Conservation (phyloP, 306 rosid genomes). For the Acmispon strigosus region DNA sequence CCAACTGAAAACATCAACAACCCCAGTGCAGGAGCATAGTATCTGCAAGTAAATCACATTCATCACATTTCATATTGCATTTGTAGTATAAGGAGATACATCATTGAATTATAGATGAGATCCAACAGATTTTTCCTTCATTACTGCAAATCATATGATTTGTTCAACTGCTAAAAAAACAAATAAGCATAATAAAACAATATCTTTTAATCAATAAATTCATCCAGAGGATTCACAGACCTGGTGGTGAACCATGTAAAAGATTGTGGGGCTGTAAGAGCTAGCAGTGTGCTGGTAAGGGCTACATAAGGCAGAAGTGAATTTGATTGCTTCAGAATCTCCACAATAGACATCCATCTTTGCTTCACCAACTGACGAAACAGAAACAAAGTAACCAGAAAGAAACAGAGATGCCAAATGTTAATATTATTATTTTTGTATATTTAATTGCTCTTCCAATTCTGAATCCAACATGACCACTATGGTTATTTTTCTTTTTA, state of each 20-base stretch:
- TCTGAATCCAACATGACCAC: too few relatives aligned
- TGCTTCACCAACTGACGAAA: conserved; percentile 35
- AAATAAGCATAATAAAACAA: not conserved
- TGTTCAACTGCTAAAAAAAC: too few relatives aligned
- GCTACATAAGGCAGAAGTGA: conserved; percentile 83
- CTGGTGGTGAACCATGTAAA: conserved; percentile 95
- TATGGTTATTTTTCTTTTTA: too few relatives aligned
- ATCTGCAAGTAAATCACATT: conserved; percentile 46
- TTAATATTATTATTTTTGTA: too few relatives aligned
- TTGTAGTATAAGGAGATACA: too few relatives aligned
- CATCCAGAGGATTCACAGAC: conserved; percentile 36
- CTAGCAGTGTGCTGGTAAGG: conserved; percentile 67
- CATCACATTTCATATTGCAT: too few relatives aligned
- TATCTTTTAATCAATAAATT: conserved; percentile 8
- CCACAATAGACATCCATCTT: conserved; percentile 32
- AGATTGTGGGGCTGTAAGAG: conserved; percentile 71
- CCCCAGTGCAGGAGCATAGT: conserved; percentile 93
- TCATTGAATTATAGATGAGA: too few relatives aligned
- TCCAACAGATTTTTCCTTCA: too few relatives aligned
- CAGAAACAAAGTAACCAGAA: conserved; percentile 12
- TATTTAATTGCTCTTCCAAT: too few relatives aligned
- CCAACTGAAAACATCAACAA: conserved; percentile 97
- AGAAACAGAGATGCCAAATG: too few relatives aligned
- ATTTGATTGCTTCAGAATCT: conserved; percentile 63
- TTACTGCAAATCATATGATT: too few relatives aligned